Evolutionary conservation across 2,329 filamentous ascomycete genomes (phyloP).

Genomic region (Ceratocystis cacaofunesta): DNA sequence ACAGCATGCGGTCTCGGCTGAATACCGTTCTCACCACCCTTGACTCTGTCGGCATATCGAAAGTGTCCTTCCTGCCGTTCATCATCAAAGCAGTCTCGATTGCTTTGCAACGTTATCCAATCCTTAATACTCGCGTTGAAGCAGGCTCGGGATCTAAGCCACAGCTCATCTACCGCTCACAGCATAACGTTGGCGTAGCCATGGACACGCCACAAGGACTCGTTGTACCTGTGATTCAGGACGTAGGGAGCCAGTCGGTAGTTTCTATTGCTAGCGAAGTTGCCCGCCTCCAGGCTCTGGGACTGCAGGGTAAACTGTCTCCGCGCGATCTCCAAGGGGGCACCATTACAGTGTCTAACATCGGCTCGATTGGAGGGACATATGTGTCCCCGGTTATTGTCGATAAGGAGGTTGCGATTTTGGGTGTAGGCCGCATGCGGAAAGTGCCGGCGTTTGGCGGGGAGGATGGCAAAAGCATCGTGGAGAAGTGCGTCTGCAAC

Average conservation of each 20-base stretch:
- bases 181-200: slow-evolving; percentile 90
- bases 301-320: slow-evolving; percentile 57
- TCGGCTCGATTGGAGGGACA: slow-evolving; percentile 85
- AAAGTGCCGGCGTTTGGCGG: slow-evolving; percentile 59
- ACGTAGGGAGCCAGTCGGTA: slow-evolving; percentile 65
- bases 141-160: slow-evolving; percentile 45
- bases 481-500: slow-evolving; percentile 67
- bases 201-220: slow-evolving; percentile 86
- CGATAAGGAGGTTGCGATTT: slow-evolving; percentile 76
- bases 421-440: slow-evolving; percentile 72
- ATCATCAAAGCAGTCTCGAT: slow-evolving; percentile 90
- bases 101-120: slow-evolving; percentile 63
- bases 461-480: slow-evolving; percentile 40
- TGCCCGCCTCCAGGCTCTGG: slow-evolving; percentile 54
- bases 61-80: slow-evolving; percentile 84
- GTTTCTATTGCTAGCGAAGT: slow-evolving; percentile 66
- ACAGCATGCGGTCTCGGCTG: slow-evolving; percentile 55
- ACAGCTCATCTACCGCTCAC: slow-evolving; percentile 58
- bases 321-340: slow-evolving; percentile 66
- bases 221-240: slow-evolving; percentile 78
- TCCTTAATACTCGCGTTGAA: slow-evolving; percentile 79
- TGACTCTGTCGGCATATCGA: slow-evolving; percentile 35
- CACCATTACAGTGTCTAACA: slow-evolving; percentile 93
- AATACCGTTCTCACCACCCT: slow-evolving; percentile 44
- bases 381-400: slow-evolving; percentile 87